Percentiles rank a stretch among this genome's conserved stretches.
Conservation (phyloP, 495 filamentous ascomycete genomes). For the Opeltia flavorubescens region DNA sequence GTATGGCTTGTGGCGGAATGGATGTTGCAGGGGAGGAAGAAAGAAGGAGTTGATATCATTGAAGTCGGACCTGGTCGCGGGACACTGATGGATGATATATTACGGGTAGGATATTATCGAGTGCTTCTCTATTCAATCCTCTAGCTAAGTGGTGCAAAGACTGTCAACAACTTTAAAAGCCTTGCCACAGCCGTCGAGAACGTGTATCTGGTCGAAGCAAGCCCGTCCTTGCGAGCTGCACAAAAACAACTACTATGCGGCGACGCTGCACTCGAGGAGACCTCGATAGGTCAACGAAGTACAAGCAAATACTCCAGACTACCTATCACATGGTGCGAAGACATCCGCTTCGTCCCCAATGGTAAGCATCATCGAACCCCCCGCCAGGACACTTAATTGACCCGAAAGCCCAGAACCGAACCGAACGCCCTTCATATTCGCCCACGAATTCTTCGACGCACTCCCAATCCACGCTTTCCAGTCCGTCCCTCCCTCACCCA, state of each 20-base stretch:
- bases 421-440: slow-evolving; percentile 82
- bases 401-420: slow-evolving; percentile 23
- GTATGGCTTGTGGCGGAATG: slow-evolving; percentile 94
- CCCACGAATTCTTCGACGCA: slow-evolving; percentile 98
- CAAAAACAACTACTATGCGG: slow-evolving; percentile 81
- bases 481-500: slow-evolving; percentile 39
- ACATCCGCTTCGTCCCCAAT: slow-evolving; percentile 67
- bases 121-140: not conserved
- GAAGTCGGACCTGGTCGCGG: slow-evolving; percentile 91
- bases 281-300: slow-evolving; percentile 60
- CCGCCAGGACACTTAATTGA: not conserved
- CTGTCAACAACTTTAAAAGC: slow-evolving; percentile 65
- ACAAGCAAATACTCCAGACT: slow-evolving; percentile 58
- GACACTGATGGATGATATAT: slow-evolving; percentile 93
- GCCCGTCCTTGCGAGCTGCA: slow-evolving; percentile 52
- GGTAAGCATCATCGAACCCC: slow-evolving; percentile 26
- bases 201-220: slow-evolving; percentile 86
- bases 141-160: slow-evolving; percentile 33
- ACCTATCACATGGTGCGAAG: slow-evolving; percentile 81
- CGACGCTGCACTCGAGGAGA: slow-evolving; percentile 49
- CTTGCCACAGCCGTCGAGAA: slow-evolving; percentile 66
- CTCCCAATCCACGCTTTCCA: slow-evolving; percentile 95
- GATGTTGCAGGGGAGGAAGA: slow-evolving; percentile 70
- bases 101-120: slow-evolving; percentile 43
- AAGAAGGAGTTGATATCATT: slow-evolving; percentile 64